Evolutionary conservation across 495 filamentous ascomycete species (phyloP).

Genomic region (Penicillium parvum): DNA sequence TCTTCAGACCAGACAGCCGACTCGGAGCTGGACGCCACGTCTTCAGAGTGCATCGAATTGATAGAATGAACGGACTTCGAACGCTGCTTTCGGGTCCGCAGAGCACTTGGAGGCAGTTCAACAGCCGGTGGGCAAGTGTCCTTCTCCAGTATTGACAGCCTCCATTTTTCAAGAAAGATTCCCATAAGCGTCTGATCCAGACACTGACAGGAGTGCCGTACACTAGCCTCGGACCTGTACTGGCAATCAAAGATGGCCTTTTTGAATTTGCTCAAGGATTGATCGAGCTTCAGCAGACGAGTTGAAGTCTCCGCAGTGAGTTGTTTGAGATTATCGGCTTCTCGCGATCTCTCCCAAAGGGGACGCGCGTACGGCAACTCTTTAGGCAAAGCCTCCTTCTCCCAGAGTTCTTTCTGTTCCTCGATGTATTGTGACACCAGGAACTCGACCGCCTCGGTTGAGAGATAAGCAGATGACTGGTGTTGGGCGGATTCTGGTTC

Average conservation of each 20-base stretch:
- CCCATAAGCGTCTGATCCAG: conserved; percentile 61
- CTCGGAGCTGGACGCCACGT: background rate
- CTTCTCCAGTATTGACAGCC: conserved; percentile 46
- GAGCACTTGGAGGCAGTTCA: conserved; percentile 21
- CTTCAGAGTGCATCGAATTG: conserved; percentile 19
- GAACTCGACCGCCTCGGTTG: conserved; percentile 40
- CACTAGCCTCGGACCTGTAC: conserved; percentile 44
- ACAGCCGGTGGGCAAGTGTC: conserved; percentile 47
- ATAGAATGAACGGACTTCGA: conserved; percentile 37
- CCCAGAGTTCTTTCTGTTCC: conserved; percentile 55
- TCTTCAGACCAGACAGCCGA: background rate
- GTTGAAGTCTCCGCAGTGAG: too few species aligned
- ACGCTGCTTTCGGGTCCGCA: conserved; percentile 14
- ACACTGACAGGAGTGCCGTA: conserved; percentile 49
- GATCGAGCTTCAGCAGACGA: background rate
- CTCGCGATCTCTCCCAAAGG: conserved; percentile 55
- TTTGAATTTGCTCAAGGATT: conserved; percentile 47
- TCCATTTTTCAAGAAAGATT: conserved; percentile 51
- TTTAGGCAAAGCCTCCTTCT: conserved; percentile 46
- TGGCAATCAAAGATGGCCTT: conserved; percentile 44
- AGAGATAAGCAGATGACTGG: too few species aligned
- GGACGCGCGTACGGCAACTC: conserved; percentile 49
- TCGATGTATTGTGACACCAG: conserved; percentile 52
- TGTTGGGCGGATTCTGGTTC: background rate
- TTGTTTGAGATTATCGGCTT: conserved; percentile 27